Evolutionary conservation across 2,329 filamentous ascomycete genomes (phyloP).

Genomic region (Trichoderma breve): DNA sequence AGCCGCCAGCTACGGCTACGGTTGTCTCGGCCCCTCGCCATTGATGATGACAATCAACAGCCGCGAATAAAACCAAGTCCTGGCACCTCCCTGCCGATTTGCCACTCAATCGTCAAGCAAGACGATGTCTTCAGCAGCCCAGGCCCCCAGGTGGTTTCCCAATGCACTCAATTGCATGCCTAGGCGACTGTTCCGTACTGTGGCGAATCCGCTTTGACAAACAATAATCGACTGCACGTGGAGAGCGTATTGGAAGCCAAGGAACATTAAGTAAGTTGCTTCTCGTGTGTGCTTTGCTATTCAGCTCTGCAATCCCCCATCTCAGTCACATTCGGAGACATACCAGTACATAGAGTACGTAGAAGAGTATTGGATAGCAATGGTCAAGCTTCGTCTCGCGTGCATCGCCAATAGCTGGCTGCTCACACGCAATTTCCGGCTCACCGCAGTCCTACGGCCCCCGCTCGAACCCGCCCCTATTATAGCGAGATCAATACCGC

Average conservation of each 20-base stretch:
- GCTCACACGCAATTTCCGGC: background rate
- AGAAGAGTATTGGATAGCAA: background rate
- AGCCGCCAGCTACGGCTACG: background rate
- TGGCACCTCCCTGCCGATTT: conserved; percentile 27
- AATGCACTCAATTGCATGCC: background rate
- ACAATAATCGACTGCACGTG: background rate
- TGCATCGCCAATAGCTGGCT: background rate
- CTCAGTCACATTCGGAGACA: background rate
- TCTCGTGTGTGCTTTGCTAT: background rate
- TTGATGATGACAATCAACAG: background rate
- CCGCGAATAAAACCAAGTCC: conserved; percentile 30
- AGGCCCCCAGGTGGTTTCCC: background rate
- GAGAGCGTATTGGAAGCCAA: background rate
- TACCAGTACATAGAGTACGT: background rate
- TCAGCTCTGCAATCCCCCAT: background rate
- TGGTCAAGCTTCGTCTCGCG: background rate
- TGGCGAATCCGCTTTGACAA: background rate
- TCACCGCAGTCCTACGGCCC: background rate
- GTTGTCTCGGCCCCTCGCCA: background rate
- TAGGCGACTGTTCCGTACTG: background rate
- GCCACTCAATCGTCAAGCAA: conserved; percentile 1
- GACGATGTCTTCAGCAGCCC: background rate
- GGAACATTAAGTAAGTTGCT: background rate
- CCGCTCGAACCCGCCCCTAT: conserved; percentile 27
- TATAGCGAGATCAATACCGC: conserved; percentile 38